Base-by-base conservation (phyloP, 306 rosid species). In the Inga oerstediana region DNA sequence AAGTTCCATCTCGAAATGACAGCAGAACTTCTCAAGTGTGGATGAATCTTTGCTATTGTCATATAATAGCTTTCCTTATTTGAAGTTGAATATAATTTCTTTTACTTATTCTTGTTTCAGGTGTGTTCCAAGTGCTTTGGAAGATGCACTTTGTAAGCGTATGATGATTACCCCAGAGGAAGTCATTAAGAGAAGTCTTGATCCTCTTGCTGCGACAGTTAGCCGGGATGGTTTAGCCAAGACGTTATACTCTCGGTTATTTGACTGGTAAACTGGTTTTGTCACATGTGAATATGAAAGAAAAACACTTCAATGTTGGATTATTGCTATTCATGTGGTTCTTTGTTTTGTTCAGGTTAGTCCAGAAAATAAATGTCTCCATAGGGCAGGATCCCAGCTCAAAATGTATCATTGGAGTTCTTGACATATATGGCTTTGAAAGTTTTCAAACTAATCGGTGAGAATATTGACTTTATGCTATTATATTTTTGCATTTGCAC, bases 381-480 rank as follows among this genome's bases (percentile, higher is more conserved):
- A 93, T 95, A 75, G 98, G 97, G 82, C 98, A 93, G 86, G 98
- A 95, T 78, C 79, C 93, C 76, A 48, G 56, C 90, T 92, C 98
- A 54, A 90, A 91, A 37, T 84, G 70, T 86, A 91, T 91, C 87
- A 93, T 95, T 30, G 98, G 98, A 70, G 91, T 95, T 78, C 97
- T 95, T 82, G 98, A 93, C 89, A 95, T 93, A 79, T 95, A 95
- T 87, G 98, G 98, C 82, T 95, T 95, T 85, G 98, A 95, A 84
- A 92, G 94, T 92, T 95, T 95, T 82, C 71, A 77, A 84, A 72
- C 88, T 72, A 95, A 95, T 85, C 91, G 98, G 97, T 92, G 85
- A 89, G 85, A 75, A 75, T 32, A 64, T 37, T 54, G 49, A 16
- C 20, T 43, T 32, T 72, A 64, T 82, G 43, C 81, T 62, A 58